phyloP scores from a whole-genome alignment of 768 basidiomycete species.

The Leucogyrophana mollusca region DNA sequence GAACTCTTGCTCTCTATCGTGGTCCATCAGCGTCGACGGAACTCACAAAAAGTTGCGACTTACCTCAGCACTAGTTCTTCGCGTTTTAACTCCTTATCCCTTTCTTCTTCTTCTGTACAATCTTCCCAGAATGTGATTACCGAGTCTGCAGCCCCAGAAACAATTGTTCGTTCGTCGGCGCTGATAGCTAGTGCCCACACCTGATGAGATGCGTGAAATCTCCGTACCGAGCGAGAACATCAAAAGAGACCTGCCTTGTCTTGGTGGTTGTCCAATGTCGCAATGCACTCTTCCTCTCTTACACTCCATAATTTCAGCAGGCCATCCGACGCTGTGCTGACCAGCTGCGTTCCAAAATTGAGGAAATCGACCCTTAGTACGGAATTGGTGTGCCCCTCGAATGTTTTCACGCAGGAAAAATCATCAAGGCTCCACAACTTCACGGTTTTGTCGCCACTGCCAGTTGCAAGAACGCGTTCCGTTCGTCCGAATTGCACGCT shows the following conservation, averaged over 20 bases:
- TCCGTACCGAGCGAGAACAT: neutral
- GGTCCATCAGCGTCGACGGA: slow-evolving; percentile 8
- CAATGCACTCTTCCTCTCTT: slow-evolving; percentile 79
- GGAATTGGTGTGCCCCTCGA: slow-evolving; percentile 98
- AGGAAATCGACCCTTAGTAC: slow-evolving; percentile 92
- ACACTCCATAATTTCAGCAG: slow-evolving; percentile 96
- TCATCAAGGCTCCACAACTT: slow-evolving; percentile 94
- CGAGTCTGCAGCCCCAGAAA: slow-evolving; percentile 96
- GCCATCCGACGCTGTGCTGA: slow-evolving; percentile 91
- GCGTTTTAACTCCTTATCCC: slow-evolving; percentile 70
- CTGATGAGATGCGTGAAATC: slow-evolving; percentile 47
- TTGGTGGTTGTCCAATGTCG: slow-evolving; percentile 95
- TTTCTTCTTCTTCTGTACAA: slow-evolving; percentile 80
- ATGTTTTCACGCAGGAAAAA: slow-evolving; percentile 91
- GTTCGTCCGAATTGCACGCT: slow-evolving; percentile 82
- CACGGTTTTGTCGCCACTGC: slow-evolving; percentile 93
- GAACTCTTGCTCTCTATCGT: slow-evolving; percentile 93
- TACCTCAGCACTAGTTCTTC: slow-evolving; percentile 80
- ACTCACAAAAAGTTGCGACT: slow-evolving; percentile 25
- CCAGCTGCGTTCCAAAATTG: slow-evolving; percentile 78
- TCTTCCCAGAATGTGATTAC: slow-evolving; percentile 97
- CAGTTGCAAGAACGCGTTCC: slow-evolving; percentile 86
- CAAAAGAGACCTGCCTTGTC: slow-evolving; percentile 69
- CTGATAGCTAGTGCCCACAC: slow-evolving; percentile 95
- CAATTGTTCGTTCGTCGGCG: slow-evolving; percentile 76